A percentile compares a stretch with the other conserved stretches of the same genome.
These are phyloP conservation scores for Ophiostoma piceae DNA, from an alignment of 2,329 filamentous ascomycete species.

Conservation along the genomic window DNA sequence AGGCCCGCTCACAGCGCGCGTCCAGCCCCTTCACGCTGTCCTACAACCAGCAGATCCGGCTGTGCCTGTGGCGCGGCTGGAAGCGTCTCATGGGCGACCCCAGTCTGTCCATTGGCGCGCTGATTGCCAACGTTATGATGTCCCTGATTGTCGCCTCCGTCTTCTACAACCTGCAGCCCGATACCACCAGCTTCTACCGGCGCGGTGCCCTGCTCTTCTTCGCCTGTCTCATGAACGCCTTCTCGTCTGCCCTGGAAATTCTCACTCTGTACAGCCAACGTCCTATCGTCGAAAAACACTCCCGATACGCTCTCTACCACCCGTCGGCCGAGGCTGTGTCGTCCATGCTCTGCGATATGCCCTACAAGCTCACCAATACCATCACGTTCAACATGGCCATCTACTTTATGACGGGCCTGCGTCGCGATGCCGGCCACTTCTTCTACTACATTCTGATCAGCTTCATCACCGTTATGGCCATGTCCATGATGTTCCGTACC, in stretches of 20 bases:
- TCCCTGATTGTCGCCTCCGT: slow-evolving; percentile 72
- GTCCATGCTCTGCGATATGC: slow-evolving; percentile 81
- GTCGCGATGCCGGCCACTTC: slow-evolving; percentile 67
- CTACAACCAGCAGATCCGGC: slow-evolving; percentile 64
- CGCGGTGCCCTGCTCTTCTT: slow-evolving; percentile 82
- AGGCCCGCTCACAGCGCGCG: slow-evolving; percentile 54
- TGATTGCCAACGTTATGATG: slow-evolving; percentile 69
- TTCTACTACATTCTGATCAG: slow-evolving; percentile 81
- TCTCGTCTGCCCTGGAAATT: slow-evolving; percentile 76
- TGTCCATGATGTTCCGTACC: slow-evolving; percentile 82
- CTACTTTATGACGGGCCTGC: slow-evolving; percentile 83
- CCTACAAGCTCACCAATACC: slow-evolving; percentile 71
- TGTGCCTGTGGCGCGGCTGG: slow-evolving; percentile 79
- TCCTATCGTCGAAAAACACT: slow-evolving; percentile 86
- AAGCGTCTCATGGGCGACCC: slow-evolving; percentile 71
- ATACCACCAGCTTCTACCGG: slow-evolving; percentile 69
- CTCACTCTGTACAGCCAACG: slow-evolving; percentile 82
- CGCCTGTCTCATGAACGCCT: slow-evolving; percentile 79
- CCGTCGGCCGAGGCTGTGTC: slow-evolving; percentile 82
- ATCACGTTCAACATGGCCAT: slow-evolving; percentile 73
- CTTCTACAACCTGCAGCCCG: slow-evolving; percentile 67
- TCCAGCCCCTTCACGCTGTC: slow-evolving; percentile 81
- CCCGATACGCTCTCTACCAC: slow-evolving; percentile 81
- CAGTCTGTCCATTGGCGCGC: slow-evolving; percentile 62
- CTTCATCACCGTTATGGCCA: slow-evolving; percentile 66